Conservation (phyloP, 371 early-diverging fungal species). For the Mortierella sp. region DNA sequence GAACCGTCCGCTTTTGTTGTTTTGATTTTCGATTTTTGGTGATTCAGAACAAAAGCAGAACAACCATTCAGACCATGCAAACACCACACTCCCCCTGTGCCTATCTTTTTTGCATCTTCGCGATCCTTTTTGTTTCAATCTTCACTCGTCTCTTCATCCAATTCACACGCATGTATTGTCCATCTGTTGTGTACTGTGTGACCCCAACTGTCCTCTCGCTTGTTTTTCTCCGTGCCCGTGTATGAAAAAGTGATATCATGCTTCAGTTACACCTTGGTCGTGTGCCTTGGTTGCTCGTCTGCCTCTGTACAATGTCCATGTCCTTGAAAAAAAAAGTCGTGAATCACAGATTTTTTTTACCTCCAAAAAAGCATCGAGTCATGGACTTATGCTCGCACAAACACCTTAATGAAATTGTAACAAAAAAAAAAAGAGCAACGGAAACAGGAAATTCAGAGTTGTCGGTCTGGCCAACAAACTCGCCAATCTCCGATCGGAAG, state of each 20-base stretch:
- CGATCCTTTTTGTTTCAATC: not conserved
- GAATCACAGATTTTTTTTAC: not conserved
- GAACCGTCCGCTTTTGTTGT: not conserved
- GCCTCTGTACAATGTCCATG: too few species aligned
- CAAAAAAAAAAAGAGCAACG: not conserved
- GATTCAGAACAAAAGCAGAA: not conserved
- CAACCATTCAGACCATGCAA: not conserved
- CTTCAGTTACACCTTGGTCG: too few species aligned
- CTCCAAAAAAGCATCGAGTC: slow-evolving; percentile 15
- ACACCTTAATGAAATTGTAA: slow-evolving; percentile 2
- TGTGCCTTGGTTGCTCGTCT: too few species aligned
- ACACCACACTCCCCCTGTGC: not conserved
- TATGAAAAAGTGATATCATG: too few species aligned
- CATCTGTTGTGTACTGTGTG: too few species aligned
- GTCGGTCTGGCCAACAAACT: not conserved
- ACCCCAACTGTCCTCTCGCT: too few species aligned
- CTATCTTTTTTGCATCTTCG: not conserved
- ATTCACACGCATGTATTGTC: not conserved
- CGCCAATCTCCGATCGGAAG: slow-evolving; percentile 8
- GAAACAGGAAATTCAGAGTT: slow-evolving; percentile 6
- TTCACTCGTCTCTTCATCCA: not conserved
- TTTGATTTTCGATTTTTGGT: not conserved
- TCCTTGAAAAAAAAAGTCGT: not conserved
- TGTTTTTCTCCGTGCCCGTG: too few species aligned
- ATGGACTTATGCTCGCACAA: not conserved